phyloP scores from a whole-genome alignment of 169 alveolate genomes.

The Cryptosporidium parvum region DNA sequence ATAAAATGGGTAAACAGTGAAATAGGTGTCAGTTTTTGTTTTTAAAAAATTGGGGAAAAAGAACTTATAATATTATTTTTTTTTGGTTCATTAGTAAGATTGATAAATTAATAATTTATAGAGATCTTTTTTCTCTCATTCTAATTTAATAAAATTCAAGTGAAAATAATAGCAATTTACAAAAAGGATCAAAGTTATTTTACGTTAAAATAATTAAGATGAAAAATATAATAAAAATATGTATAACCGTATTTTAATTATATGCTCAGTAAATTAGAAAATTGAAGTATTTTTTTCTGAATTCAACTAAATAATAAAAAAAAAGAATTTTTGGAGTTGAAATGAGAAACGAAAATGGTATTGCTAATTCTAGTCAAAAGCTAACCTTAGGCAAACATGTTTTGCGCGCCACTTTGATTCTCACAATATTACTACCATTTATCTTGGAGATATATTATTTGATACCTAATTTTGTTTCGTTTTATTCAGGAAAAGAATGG shows the following conservation, averaged over 20 bases:
- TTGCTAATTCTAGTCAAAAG: neutral
- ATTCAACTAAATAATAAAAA: too few species aligned
- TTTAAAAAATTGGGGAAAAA: neutral
- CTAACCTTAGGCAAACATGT: conserved; percentile 21
- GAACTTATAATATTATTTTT: too few species aligned
- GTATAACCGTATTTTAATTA: neutral
- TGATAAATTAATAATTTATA: too few species aligned
- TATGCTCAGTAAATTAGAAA: neutral
- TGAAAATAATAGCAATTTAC: too few species aligned
- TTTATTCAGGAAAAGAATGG: conserved; percentile 54
- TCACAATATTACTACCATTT: conserved; percentile 22
- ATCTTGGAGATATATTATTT: conserved; percentile 41
- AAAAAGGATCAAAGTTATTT: neutral
- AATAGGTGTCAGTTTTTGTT: neutral
- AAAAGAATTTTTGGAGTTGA: conserved; percentile 1
- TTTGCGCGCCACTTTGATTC: conserved; percentile 32
- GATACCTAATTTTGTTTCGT: conserved; percentile 24
- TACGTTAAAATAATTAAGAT: neutral
- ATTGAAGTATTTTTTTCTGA: too few species aligned
- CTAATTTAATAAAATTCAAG: neutral
- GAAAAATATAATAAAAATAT: neutral
- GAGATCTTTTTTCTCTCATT: neutral
- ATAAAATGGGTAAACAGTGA: neutral
- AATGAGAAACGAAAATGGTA: conserved; percentile 38
- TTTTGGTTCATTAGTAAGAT: too few species aligned